Evolutionary conservation across 176 grass and related monocot genomes (phyloP).

Genomic region (Puccinellia tenuiflora): DNA sequence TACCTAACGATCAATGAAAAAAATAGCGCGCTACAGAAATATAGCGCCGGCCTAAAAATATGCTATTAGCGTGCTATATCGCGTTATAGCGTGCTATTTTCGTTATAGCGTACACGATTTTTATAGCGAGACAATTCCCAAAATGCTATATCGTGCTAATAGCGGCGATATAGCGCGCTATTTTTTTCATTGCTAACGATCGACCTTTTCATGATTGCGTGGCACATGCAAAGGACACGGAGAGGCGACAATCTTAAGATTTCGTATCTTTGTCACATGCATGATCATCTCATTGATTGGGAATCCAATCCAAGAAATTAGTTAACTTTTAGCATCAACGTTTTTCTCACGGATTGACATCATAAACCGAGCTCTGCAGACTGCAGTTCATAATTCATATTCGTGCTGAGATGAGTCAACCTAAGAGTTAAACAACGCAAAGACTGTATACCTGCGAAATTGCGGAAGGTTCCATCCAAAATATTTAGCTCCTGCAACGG

Average conservation of each 20-base stretch:
- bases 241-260: not conserved
- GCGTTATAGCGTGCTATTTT: too few relatives aligned
- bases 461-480: not conserved
- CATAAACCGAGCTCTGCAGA: not conserved
- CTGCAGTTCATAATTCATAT: too few relatives aligned
- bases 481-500: not conserved
- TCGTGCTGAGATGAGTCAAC: not conserved
- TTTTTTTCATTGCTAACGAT: too few relatives aligned
- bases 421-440: not conserved
- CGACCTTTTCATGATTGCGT: conserved; percentile 1
- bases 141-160: too few relatives aligned
- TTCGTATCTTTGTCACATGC: not conserved
- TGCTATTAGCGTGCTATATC: too few relatives aligned
- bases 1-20: too few relatives aligned
- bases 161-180: too few relatives aligned
- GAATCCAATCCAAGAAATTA: not conserved
- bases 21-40: too few relatives aligned
- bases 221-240: not conserved
- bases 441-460: not conserved
- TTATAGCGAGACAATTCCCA: too few relatives aligned
- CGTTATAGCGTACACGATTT: too few relatives aligned
- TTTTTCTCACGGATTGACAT: not conserved
- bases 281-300: not conserved
- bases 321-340: not conserved
- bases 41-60: too few relatives aligned